Evolutionary conservation across 2,329 filamentous ascomycete species (phyloP), one percentile per base, ranked within the genome.

Genomic region (Cryphonectria radicalis): DNA sequence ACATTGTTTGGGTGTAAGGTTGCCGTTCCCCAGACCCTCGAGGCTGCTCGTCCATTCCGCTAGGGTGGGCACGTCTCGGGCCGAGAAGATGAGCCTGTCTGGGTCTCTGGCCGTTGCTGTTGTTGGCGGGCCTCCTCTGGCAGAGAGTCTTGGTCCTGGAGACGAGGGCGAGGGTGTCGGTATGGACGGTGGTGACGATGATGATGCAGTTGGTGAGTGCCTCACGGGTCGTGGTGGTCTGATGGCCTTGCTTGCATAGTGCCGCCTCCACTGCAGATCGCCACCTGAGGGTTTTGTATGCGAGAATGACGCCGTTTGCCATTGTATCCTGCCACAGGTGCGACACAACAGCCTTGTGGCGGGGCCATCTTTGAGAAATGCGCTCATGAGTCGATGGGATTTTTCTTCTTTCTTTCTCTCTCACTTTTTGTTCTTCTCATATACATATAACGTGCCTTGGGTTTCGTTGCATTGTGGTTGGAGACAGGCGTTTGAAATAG

Each of bases 51-150:
- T 66, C 78, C 78, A 82, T 70, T 78, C 78, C 22, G 73, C 63
- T 0, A 75, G 69, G 0, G 73, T 71, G 1, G 80, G 80, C 6
- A 80, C 70, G n/a, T 81, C 77, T 53, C 63, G 66, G 13, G 63
- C 25, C 0, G 74, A 73, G 75, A 82, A 80, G 35, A 74, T 59
- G 25, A 72, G 64, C 59, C 66, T 64, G 2, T 46, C 63, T 19
- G 69, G 57, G 17, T 55, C 55, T 28, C 28, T 40, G 10, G 28
- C 7, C 10, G 42, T 10, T 22, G 14, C 13, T 43, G 6, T 19
- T 5, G 42, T 25, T 22, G 8, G 19, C 37, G 57, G 46, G 10
- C 25, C 42, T 13, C 62, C 66, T 28, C 57, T 71, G 4, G 71
- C 71, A 22, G 64, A 68, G 19, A 70, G 43, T 13, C 37, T 72